phyloP scores from a whole-genome alignment of 768 basidiomycete species.

The Melanogaster broomeanus region DNA sequence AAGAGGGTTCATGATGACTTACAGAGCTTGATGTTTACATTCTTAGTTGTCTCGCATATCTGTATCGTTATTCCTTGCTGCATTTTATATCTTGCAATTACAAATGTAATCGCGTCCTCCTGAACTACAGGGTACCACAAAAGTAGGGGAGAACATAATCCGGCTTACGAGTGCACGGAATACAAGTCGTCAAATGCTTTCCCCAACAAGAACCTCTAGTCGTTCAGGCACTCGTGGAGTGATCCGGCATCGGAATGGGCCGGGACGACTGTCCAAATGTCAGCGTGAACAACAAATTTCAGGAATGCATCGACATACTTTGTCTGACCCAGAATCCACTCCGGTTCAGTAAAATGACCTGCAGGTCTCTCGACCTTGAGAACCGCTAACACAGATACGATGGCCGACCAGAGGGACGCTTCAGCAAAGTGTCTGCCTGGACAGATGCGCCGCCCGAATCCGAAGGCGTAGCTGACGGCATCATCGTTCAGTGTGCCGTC shows the following conservation, averaged over 20 bases:
- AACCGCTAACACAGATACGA: not conserved
- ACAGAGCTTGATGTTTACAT: not conserved
- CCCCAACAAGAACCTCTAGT: not conserved
- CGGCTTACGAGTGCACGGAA: not conserved
- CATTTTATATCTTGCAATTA: not conserved
- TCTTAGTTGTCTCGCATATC: not conserved
- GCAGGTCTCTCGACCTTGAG: not conserved
- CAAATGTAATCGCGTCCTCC: not conserved
- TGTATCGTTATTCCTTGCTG: not conserved
- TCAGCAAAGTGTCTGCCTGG: conserved; percentile 2
- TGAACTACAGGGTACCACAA: not conserved
- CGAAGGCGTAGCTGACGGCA: conserved; percentile 1
- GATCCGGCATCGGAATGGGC: not conserved
- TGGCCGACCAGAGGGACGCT: conserved; percentile 5
- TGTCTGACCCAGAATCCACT: not conserved
- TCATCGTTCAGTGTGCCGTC: not conserved
- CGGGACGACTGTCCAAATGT: not conserved
- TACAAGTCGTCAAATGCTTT: not conserved
- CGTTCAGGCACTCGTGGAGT: not conserved
- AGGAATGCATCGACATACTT: not conserved
- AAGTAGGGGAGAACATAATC: not conserved
- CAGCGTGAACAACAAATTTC: not conserved
- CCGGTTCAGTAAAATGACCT: not conserved
- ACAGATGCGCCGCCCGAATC: conserved; percentile 8
- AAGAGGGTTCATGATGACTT: conserved; percentile 14